These are phyloP conservation scores for Thermomucor indicae-seudaticae DNA, from an alignment of 371 early-diverging fungal species.

Conservation along the genomic window DNA sequence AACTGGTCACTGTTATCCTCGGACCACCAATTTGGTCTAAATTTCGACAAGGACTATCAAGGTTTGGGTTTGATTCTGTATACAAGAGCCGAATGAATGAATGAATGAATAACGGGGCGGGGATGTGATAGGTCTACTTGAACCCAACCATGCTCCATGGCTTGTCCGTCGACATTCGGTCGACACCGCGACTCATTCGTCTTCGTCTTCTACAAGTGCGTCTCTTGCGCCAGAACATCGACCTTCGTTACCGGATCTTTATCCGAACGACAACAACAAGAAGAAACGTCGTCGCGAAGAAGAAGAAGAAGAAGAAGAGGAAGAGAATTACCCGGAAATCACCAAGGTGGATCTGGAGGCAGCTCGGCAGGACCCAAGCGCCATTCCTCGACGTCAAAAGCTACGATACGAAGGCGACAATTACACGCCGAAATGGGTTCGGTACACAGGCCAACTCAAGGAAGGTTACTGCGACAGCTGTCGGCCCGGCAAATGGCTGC, in stretches of 20 bases:
- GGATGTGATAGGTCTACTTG: too few relatives aligned
- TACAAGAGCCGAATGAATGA: too few relatives aligned
- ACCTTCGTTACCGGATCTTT: not conserved
- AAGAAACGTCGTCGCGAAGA: constrained; percentile 1
- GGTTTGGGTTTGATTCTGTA: too few relatives aligned
- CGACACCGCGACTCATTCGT: not conserved
- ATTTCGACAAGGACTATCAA: too few relatives aligned
- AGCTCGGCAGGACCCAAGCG: constrained; percentile 18
- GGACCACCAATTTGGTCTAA: too few relatives aligned
- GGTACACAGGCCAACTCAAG: constrained; percentile 72
- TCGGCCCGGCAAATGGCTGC: constrained; percentile 83
- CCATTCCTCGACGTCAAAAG: constrained; percentile 57
- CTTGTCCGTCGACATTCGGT: not conserved
- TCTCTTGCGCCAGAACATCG: not conserved
- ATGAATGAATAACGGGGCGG: too few relatives aligned
- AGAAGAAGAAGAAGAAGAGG: not conserved
- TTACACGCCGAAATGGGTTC: constrained; percentile 88
- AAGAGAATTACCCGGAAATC: constrained; percentile 1
- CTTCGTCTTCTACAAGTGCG: not conserved
- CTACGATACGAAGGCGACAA: constrained; percentile 70
- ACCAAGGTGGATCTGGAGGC: constrained; percentile 14
- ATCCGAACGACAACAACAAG: not conserved
- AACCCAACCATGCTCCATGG: not conserved
- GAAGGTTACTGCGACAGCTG: constrained; percentile 90
- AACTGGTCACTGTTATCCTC: too few relatives aligned